Conservation (phyloP, 257 asterid genomes). For the Scutellaria barbata region DNA sequence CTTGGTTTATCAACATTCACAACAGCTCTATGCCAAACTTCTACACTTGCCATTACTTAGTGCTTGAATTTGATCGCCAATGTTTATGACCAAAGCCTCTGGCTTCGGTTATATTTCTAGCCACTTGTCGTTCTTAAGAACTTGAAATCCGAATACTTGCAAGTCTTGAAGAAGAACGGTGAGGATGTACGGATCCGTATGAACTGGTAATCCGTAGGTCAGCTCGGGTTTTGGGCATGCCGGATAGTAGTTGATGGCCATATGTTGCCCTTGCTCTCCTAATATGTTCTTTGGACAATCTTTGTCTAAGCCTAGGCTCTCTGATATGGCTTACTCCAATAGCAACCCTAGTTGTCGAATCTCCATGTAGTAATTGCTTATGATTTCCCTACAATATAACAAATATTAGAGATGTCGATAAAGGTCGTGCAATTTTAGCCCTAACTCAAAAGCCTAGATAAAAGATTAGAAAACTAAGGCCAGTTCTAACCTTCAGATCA, state of each 20-base stretch:
- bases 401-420: neutral
- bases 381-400: constrained; percentile 42
- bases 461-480: too few species aligned
- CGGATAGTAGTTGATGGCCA: constrained; percentile 85
- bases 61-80: constrained; percentile 91
- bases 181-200: constrained; percentile 78
- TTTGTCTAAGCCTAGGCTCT: constrained; percentile 48
- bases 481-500: too few species aligned
- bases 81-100: constrained; percentile 70
- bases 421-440: neutral
- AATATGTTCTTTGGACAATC: constrained; percentile 45
- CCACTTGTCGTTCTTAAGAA: constrained; percentile 77
- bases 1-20: constrained; percentile 68
- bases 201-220: constrained; percentile 82
- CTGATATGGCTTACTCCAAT: constrained; percentile 50
- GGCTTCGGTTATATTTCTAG: constrained; percentile 66
- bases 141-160: constrained; percentile 73
- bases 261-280: constrained; percentile 89
- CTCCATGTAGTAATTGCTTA: constrained; percentile 43
- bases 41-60: constrained; percentile 75
- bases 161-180: constrained; percentile 86
- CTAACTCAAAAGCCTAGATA: too few species aligned
- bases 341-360: constrained; percentile 49
- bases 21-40: constrained; percentile 87
- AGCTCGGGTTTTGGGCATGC: constrained; percentile 87